Conservation (phyloP, 192 early-diverging fungal species). For the Helicostylum pulchrum region DNA sequence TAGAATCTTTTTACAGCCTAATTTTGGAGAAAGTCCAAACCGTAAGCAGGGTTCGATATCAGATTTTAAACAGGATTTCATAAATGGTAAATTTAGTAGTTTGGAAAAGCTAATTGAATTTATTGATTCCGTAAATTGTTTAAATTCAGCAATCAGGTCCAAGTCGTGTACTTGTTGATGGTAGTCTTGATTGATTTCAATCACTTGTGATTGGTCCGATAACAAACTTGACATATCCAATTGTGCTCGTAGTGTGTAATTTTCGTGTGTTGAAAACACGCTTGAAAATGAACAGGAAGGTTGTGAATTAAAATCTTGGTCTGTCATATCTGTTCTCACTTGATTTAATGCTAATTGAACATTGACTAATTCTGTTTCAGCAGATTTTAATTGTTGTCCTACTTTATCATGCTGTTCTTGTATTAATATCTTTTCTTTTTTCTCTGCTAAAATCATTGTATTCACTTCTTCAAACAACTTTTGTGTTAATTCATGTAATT, state of each 20-base stretch:
- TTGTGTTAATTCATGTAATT: slow-evolving; percentile 84
- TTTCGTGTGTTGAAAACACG: slow-evolving; percentile 25
- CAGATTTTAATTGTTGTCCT: slow-evolving; percentile 55
- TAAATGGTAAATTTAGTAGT: slow-evolving; percentile 71
- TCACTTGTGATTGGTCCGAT: not conserved
- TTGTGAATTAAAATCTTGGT: slow-evolving; percentile 38
- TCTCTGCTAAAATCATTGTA: slow-evolving; percentile 74
- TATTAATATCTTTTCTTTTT: slow-evolving; percentile 46
- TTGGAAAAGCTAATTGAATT: slow-evolving; percentile 61
- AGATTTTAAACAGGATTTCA: slow-evolving; percentile 80
- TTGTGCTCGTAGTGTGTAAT: slow-evolving; percentile 31
- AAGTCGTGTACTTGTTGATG: slow-evolving; percentile 58
- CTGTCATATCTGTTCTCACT: slow-evolving; percentile 69
- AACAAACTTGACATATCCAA: slow-evolving; percentile 37
- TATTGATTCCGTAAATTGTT: slow-evolving; percentile 71
- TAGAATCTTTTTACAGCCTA: slow-evolving; percentile 78
- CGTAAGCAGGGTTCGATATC: slow-evolving; percentile 62
- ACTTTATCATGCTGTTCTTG: slow-evolving; percentile 44
- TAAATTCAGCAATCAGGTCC: slow-evolving; percentile 73
- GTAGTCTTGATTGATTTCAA: slow-evolving; percentile 2
- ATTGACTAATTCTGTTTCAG: slow-evolving; percentile 50
- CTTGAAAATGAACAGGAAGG: not conserved
- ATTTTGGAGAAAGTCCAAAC: slow-evolving; percentile 73
- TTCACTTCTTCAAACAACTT: slow-evolving; percentile 90
- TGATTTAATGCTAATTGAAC: slow-evolving; percentile 78